These are phyloP conservation scores for Trichoderma atroviride DNA, from an alignment of 2,329 filamentous ascomycete species.

Conservation along the genomic window DNA sequence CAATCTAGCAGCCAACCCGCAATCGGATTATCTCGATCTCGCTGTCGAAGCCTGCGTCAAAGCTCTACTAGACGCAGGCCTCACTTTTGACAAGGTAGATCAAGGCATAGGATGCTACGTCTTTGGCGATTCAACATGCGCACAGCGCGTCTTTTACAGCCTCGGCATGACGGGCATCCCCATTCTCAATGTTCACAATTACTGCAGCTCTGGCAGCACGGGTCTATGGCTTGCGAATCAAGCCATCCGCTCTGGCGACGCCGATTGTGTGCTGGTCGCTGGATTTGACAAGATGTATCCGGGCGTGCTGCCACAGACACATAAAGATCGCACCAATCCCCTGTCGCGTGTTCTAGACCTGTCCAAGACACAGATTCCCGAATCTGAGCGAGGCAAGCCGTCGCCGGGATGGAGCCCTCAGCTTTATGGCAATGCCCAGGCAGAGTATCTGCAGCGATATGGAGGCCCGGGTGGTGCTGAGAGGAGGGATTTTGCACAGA, in stretches of 20 bases:
- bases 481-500: background rate
- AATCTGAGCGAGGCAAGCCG: background rate
- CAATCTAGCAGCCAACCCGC: background rate
- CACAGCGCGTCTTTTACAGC: conserved; percentile 14
- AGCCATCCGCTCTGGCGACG: background rate
- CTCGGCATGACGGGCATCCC: conserved; percentile 7
- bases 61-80: background rate
- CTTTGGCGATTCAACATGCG: conserved; percentile 13
- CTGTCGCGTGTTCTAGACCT: conserved; percentile 6
- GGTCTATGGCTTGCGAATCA: conserved; percentile 4
- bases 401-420: conserved; percentile 7
- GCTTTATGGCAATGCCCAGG: conserved; percentile 11
- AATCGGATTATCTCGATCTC: conserved; percentile 9
- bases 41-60: conserved; percentile 11
- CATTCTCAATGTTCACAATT: conserved; percentile 10
- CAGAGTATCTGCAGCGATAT: conserved; percentile 5
- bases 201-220: conserved; percentile 9
- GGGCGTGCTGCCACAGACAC: conserved; percentile 1
- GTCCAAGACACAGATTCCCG: background rate
- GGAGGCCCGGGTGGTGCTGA: background rate
- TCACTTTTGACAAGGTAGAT: conserved; percentile 9
- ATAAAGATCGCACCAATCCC: conserved; percentile 4
- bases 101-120: conserved; percentile 7
- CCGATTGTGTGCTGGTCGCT: background rate
- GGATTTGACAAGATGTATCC: conserved; percentile 17